A percentile compares a stretch with the other conserved stretches of the same genome.
Evolutionary conservation across 1,139 yeast species (phyloP).

Genomic region (Yamadazyma triangularis): DNA sequence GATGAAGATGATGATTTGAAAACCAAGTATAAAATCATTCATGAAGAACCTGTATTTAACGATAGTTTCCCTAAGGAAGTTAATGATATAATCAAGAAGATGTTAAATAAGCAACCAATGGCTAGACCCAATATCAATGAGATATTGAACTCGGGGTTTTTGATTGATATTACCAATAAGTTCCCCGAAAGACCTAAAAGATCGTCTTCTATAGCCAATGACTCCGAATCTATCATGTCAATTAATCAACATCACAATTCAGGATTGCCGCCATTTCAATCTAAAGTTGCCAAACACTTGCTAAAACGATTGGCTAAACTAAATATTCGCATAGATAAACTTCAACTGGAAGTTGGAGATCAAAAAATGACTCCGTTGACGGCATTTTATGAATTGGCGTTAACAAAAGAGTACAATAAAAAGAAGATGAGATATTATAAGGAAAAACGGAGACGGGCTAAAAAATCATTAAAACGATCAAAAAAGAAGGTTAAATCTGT

Average conservation of each 20-base stretch:
- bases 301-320: constrained; percentile 60
- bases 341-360: constrained; percentile 57
- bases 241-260: constrained; percentile 38
- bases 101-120: constrained; percentile 66
- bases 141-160: constrained; percentile 58
- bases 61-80: constrained; percentile 47
- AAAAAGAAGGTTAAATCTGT: constrained; percentile 46
- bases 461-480: constrained; percentile 42
- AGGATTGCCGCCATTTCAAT: constrained; percentile 43
- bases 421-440: constrained; percentile 30
- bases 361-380: constrained; percentile 72
- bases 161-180: constrained; percentile 39
- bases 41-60: constrained; percentile 57
- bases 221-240: constrained; percentile 36
- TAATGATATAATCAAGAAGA: constrained; percentile 41
- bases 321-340: constrained; percentile 61
- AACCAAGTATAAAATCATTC: constrained; percentile 58
- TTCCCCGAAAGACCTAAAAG: constrained; percentile 13
- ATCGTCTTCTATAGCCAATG: constrained; percentile 13
- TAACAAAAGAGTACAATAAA: constrained; percentile 54
- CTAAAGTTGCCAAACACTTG: constrained; percentile 62
- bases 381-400: constrained; percentile 77
- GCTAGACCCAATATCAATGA: constrained; percentile 58
- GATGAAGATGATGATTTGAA: constrained; percentile 73
- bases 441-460: constrained; percentile 40